phyloP scores from a whole-genome alignment of 495 filamentous ascomycete genomes.

The Bacidia gigantensis region DNA sequence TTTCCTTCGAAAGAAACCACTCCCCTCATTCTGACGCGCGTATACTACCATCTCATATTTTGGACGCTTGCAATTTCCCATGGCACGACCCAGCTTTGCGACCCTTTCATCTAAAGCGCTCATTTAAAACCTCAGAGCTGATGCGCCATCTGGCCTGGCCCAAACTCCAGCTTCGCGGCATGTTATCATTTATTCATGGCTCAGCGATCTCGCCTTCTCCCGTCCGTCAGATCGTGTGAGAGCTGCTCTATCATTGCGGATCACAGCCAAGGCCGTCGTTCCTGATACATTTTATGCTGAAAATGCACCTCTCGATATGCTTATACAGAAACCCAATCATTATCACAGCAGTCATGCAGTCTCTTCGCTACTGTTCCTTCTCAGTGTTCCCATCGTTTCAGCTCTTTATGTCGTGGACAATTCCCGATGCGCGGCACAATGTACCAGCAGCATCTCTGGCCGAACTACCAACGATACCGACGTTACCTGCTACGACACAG shows the following conservation, averaged over 20 bases:
- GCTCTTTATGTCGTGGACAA: constrained; percentile 31
- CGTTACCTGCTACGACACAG: constrained; percentile 39
- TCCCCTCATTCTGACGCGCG: background rate
- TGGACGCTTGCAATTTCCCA: background rate
- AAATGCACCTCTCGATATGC: constrained; percentile 5
- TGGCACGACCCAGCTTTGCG: background rate
- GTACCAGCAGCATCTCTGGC: constrained; percentile 26
- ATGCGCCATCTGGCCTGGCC: background rate
- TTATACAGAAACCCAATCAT: background rate
- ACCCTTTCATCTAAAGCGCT: constrained; percentile 4
- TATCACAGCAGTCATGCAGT: background rate
- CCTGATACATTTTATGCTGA: background rate
- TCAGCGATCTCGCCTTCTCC: background rate
- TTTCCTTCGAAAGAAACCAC: background rate
- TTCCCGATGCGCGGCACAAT: constrained; percentile 39
- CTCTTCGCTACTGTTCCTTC: constrained; percentile 3
- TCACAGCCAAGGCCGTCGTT: background rate
- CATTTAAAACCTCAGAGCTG: background rate
- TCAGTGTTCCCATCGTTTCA: background rate
- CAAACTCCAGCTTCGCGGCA: background rate
- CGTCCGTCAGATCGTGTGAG: background rate
- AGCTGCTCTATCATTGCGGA: background rate
- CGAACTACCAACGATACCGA: constrained; percentile 36
- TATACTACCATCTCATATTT: background rate
- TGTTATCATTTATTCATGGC: constrained; percentile 4